Percentiles rank a stretch among this genome's conserved stretches.
These are phyloP conservation scores for Claviceps capensis DNA, from an alignment of 2,329 filamentous ascomycete species.

Conservation along the genomic window DNA sequence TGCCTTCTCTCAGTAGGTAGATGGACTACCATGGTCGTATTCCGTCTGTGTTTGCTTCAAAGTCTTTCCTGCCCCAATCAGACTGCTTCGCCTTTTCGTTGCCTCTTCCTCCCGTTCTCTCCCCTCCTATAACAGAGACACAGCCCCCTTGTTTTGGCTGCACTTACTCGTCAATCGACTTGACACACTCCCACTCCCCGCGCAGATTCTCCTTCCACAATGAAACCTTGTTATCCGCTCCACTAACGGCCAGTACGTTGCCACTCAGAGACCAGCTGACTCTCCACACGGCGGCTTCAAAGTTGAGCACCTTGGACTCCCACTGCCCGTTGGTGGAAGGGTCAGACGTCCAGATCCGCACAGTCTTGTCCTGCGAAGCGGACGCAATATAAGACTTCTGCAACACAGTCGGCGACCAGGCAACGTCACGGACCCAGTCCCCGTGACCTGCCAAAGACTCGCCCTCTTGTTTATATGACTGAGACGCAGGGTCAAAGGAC, in stretches of 20 bases:
- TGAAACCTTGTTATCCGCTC: slow-evolving; percentile 90
- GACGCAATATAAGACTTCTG: slow-evolving; percentile 95
- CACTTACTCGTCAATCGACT: slow-evolving; percentile 77
- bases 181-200: slow-evolving; percentile 94
- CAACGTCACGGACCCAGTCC: slow-evolving; percentile 96
- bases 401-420: slow-evolving; percentile 90
- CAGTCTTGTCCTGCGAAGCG: slow-evolving; percentile 91
- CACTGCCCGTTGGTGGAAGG: slow-evolving; percentile 51
- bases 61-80: not conserved
- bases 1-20: not conserved
- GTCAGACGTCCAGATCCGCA: slow-evolving; percentile 89
- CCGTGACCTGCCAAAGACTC: slow-evolving; percentile 65
- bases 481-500: slow-evolving; percentile 56
- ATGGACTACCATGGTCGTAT: slow-evolving; percentile 14
- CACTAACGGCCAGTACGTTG: slow-evolving; percentile 87
- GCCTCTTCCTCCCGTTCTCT: not conserved
- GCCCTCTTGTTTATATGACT: slow-evolving; percentile 47
- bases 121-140: not conserved
- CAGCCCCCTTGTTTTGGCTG: not conserved
- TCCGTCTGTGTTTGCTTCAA: slow-evolving; percentile 7
- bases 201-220: slow-evolving; percentile 97
- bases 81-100: not conserved
- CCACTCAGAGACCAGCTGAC: slow-evolving; percentile 97
- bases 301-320: slow-evolving; percentile 73
- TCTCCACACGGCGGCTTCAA: slow-evolving; percentile 84